phyloP scores from a whole-genome alignment of 345 rosid species.

The Melaleuca quinquenervia region DNA sequence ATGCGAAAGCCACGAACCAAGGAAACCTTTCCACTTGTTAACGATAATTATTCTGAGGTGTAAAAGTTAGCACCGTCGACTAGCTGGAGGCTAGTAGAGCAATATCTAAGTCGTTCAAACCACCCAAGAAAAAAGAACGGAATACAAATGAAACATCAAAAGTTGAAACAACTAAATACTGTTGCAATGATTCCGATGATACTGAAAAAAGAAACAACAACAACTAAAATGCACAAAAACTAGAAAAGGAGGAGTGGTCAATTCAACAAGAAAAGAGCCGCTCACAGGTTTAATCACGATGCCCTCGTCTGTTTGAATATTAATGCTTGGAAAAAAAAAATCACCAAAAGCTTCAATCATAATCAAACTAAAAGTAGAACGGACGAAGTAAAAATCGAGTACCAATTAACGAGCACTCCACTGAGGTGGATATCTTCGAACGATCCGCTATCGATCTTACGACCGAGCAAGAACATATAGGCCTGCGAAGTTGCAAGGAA shows the following conservation, averaged over 20 bases:
- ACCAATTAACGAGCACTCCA: slow-evolving; percentile 4
- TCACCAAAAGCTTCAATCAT: neutral
- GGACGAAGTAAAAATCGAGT: neutral
- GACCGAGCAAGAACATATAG: slow-evolving; percentile 40
- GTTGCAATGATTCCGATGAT: neutral
- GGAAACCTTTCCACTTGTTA: neutral
- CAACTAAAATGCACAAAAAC: neutral
- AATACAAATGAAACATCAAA: too few species aligned
- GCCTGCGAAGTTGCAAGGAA: neutral
- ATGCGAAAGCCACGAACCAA: neutral
- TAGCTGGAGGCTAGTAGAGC: too few species aligned
- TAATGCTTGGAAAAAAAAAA: slow-evolving; percentile 39
- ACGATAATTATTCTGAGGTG: neutral
- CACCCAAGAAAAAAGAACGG: too few species aligned
- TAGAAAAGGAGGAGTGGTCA: neutral
- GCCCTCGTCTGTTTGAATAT: slow-evolving; percentile 77
- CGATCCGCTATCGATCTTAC: slow-evolving; percentile 89
- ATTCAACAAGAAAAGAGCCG: neutral
- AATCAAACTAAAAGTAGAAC: neutral
- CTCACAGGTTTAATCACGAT: slow-evolving; percentile 91
- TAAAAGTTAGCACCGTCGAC: neutral
- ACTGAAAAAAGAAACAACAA: neutral
- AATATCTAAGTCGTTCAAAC: too few species aligned
- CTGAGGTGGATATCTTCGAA: slow-evolving; percentile 94
- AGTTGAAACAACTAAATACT: too few species aligned